A percentile compares a stretch with the other conserved stretches of the same genome.
phyloP scores from a whole-genome alignment of 1,139 yeast species.

The Taphrina wiesneri region DNA sequence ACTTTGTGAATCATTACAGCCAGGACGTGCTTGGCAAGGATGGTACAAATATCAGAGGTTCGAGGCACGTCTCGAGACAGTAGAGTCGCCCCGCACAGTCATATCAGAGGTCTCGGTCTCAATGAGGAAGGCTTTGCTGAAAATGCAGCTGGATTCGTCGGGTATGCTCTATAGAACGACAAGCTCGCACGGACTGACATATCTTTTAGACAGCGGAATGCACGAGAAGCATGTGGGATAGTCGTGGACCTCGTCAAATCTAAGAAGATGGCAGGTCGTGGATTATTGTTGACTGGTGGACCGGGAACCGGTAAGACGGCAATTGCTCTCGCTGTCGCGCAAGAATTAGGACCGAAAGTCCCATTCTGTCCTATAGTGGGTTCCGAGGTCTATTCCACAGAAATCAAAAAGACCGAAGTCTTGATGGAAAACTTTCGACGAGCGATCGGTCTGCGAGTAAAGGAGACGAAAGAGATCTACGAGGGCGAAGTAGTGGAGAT shows the following conservation, averaged over 20 bases:
- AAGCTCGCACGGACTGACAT: not conserved
- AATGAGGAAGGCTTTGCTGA: slow-evolving; percentile 89
- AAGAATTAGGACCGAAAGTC: slow-evolving; percentile 95
- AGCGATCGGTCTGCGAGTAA: slow-evolving; percentile 87
- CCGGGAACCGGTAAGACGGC: slow-evolving; percentile 99
- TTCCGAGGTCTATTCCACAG: slow-evolving; percentile 91
- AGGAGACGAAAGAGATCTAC: slow-evolving; percentile 95
- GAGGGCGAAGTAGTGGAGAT: slow-evolving; percentile 98
- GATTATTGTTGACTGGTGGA: slow-evolving; percentile 92
- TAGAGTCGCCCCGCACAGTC: slow-evolving; percentile 96
- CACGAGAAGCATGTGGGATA: slow-evolving; percentile 97
- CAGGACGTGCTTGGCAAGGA: slow-evolving; percentile 42
- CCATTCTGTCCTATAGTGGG: slow-evolving; percentile 99
- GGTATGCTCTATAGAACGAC: not conserved
- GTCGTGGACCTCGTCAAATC: slow-evolving; percentile 91
- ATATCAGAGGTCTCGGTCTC: slow-evolving; percentile 90
- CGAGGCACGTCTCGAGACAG: slow-evolving; percentile 62
- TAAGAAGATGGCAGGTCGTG: slow-evolving; percentile 92
- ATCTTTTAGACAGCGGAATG: slow-evolving; percentile 72
- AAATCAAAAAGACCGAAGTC: slow-evolving; percentile 94
- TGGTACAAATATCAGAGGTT: slow-evolving; percentile 86
- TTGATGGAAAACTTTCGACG: slow-evolving; percentile 96
- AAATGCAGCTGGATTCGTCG: slow-evolving; percentile 62
- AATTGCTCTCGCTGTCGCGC: slow-evolving; percentile 90
- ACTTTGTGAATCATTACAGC: not conserved